Percentiles rank a stretch among this genome's conserved stretches.
Conservation (phyloP, 805 yeast species). For the Monosporozyma solicola region DNA sequence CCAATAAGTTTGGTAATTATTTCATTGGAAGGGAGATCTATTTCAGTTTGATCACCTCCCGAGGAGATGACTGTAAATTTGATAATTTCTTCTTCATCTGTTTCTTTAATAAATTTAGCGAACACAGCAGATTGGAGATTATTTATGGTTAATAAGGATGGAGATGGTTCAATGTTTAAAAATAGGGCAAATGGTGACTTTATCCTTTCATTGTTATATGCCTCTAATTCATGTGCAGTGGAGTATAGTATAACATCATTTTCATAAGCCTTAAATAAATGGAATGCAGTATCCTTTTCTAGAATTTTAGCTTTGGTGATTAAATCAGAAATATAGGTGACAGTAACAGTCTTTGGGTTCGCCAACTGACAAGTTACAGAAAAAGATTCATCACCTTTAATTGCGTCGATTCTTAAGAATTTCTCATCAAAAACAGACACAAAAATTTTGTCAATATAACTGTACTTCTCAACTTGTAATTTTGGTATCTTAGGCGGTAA, state of each 20-base stretch:
- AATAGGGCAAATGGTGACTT: constrained; percentile 60
- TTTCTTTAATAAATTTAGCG: constrained; percentile 34
- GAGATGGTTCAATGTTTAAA: constrained; percentile 45
- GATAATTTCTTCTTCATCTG: constrained; percentile 6
- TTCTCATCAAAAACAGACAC: constrained; percentile 35
- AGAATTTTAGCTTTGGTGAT: constrained; percentile 59
- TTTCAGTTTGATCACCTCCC: constrained; percentile 5
- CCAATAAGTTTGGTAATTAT: constrained; percentile 6
- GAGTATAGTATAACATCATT: constrained; percentile 42
- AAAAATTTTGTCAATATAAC: constrained; percentile 46
- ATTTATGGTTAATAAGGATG: constrained; percentile 29
- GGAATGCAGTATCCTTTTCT: constrained; percentile 77
- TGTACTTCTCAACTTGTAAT: constrained; percentile 62
- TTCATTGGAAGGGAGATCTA: constrained; percentile 9
- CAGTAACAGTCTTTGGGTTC: constrained; percentile 33
- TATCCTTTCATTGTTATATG: constrained; percentile 45
- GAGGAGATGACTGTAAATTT: constrained; percentile 11
- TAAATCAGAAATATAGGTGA: constrained; percentile 47
- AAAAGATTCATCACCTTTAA: constrained; percentile 14
- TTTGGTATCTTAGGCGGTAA: constrained; percentile 55
- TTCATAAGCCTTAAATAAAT: constrained; percentile 52
- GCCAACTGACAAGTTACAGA: constrained; percentile 21
- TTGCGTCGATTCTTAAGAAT: constrained; percentile 22
- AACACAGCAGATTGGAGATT: constrained; percentile 41
- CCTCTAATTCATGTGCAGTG: constrained; percentile 56